Evolutionary conservation across 495 filamentous ascomycete species (phyloP), one percentile per base, ranked within the genome.

Genomic region (Xylaria telfairii): DNA sequence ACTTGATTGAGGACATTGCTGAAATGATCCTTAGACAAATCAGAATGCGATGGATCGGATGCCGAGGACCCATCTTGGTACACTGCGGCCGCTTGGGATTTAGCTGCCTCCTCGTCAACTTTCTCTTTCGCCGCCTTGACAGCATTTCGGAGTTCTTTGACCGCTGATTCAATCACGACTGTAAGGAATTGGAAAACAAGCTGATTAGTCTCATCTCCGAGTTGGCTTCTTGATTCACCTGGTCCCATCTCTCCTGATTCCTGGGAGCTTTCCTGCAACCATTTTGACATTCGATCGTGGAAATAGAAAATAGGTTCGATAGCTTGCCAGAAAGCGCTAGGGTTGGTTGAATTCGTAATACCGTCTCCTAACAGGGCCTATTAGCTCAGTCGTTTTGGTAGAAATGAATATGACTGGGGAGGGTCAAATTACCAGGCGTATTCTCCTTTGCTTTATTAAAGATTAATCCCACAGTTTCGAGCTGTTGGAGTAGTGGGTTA

Each of bases 141-240:
- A 77, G 92, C 91, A 8, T 80, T 78, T 77, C 92, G 92, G 68
- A 91, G 87, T 73, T 93, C 91, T 54, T 84, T 82, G 72, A 93
- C 88, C 71, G 93, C 87, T 9, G 91, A 91, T 12, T 92, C 80
- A 28, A 93, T 83, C 69, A 89, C 91, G 21, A 92, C 91, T 4
- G 91, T 90, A n/a, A 93, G 76, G 17, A 93, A 82, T n/a, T 86
- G 88, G 77, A 92, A 93, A 30, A 93, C 91, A 75, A 93, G 92
- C 71, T 92, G 76, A 66, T 88, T 91, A 73, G 92, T 82, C 65
- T 88, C 80, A 65, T 90, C 86, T 68, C 88, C 85, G 42, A 92
- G 73, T 66, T 91, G 86, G 44, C 61, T 69, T 47, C 85, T 28
- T 28, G 67, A 69, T 44, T 69, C 67, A 3, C 19, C 41, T 3